A percentile compares a stretch with the other conserved stretches of the same genome.
These are phyloP conservation scores for Pinus albicaulis DNA, from an alignment of 75 land plant genomes.

Conservation along the genomic window DNA sequence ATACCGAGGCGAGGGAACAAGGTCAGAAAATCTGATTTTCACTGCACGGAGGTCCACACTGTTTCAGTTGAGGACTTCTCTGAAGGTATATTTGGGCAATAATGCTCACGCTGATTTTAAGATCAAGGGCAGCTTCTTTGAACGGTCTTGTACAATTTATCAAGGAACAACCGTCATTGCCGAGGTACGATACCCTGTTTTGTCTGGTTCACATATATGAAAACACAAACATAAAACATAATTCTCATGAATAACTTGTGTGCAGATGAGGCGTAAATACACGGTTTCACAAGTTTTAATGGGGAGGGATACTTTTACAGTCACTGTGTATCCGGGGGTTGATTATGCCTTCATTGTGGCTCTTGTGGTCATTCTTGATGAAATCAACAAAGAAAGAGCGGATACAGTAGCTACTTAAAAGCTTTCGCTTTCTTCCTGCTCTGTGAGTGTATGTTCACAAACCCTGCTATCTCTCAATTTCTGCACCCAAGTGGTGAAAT, in stretches of 20 bases:
- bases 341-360: slow-evolving; percentile 65
- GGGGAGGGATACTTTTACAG: slow-evolving; percentile 57
- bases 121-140: slow-evolving; percentile 52
- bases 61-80: slow-evolving; percentile 36
- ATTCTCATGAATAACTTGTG: not conserved
- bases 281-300: slow-evolving; percentile 33
- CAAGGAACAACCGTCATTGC: slow-evolving; percentile 40
- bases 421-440: too few relatives aligned
- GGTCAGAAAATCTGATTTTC: slow-evolving; percentile 29
- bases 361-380: slow-evolving; percentile 56
- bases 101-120: slow-evolving; percentile 49
- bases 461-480: too few relatives aligned
- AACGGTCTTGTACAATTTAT: slow-evolving; percentile 40
- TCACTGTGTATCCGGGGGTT: slow-evolving; percentile 53
- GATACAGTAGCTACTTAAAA: too few relatives aligned
- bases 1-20: slow-evolving; percentile 42
- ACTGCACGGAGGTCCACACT: slow-evolving; percentile 28
- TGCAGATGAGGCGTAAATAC: slow-evolving; percentile 46
- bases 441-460: too few relatives aligned
- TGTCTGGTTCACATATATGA: not conserved
- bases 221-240: not conserved
- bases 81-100: slow-evolving; percentile 44
- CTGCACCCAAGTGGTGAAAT: too few relatives aligned
- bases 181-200: slow-evolving; percentile 23
- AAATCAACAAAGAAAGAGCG: slow-evolving; percentile 19